phyloP scores from a whole-genome alignment of 192 early-diverging fungal species.

The Mortierella antarctica region DNA sequence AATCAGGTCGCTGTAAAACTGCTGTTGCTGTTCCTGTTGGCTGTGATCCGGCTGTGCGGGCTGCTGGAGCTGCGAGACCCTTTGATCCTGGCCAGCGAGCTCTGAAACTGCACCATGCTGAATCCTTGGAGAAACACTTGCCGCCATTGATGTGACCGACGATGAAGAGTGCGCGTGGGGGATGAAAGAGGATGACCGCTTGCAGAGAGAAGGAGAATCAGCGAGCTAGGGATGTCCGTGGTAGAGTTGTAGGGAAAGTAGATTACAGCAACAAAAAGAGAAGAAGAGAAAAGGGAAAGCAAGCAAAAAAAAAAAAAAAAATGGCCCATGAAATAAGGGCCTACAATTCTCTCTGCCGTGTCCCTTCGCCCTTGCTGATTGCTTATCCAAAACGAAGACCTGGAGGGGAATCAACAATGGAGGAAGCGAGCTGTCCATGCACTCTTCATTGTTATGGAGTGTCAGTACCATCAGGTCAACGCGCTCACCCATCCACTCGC shows the following conservation, averaged over 20 bases:
- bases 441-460: no score
- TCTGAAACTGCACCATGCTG: slow-evolving; percentile 13
- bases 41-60: not conserved
- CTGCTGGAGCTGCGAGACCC: slow-evolving; percentile 1
- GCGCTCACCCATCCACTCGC: no score
- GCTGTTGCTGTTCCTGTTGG: slow-evolving; percentile 7
- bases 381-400: no score
- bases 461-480: no score
- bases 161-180: not conserved
- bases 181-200: not conserved
- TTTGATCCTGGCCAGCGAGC: slow-evolving; percentile 1
- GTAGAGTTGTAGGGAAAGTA: not conserved
- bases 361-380: not conserved
- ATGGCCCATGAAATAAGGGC: not conserved
- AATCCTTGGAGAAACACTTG: slow-evolving; percentile 41
- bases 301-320: slow-evolving; percentile 7
- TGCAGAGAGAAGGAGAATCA: not conserved
- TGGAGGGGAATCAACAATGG: no score
- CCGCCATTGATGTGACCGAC: slow-evolving; percentile 16
- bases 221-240: not conserved
- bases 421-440: no score
- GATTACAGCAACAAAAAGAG: slow-evolving; percentile 1
- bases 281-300: not conserved
- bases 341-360: no score
- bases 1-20: slow-evolving; percentile 1